A percentile compares a stretch with the other conserved stretches of the same genome.
phyloP scores from a whole-genome alignment of 352 stramenopile species.

The Phytopythium vexans region DNA sequence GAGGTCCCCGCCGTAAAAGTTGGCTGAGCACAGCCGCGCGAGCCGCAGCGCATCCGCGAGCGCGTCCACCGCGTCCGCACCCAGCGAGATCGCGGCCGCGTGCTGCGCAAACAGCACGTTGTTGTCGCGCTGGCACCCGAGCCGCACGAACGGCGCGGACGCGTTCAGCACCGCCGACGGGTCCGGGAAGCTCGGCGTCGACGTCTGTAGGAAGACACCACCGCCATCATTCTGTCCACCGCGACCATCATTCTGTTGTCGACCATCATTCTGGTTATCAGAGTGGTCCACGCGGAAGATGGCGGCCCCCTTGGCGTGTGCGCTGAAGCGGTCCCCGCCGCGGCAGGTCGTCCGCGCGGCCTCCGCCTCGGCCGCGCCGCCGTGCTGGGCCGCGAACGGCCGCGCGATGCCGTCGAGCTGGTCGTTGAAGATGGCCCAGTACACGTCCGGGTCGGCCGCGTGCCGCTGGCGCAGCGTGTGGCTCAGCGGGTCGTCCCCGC shows the following conservation, averaged over 20 bases:
- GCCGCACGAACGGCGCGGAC: conserved; percentile 41
- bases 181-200: conserved; percentile 75
- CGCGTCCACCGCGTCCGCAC: conserved; percentile 26
- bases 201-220: conserved; percentile 74
- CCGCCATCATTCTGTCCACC: conserved; percentile 17
- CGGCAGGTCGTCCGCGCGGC: conserved; percentile 29
- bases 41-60: conserved; percentile 49
- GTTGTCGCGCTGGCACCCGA: conserved; percentile 74
- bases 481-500: conserved; percentile 67
- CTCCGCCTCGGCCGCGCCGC: background rate
- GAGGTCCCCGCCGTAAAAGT: conserved; percentile 51
- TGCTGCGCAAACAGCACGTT: conserved; percentile 81
- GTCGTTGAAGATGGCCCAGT: conserved; percentile 81
- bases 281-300: conserved; percentile 28
- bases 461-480: conserved; percentile 58
- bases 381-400: conserved; percentile 13
- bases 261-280: too few relatives aligned
- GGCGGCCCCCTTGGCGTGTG: conserved; percentile 70
- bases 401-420: conserved; percentile 68
- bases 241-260: background rate
- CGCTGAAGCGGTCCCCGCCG: conserved; percentile 54
- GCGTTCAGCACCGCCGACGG: conserved; percentile 22
- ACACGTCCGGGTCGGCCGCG: conserved; percentile 9
- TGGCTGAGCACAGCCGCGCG: conserved; percentile 65
- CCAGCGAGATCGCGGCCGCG: conserved; percentile 59